Evolutionary conservation across 2,329 filamentous ascomycete species (phyloP), one percentile per base, ranked within the genome.

Genomic region (Apiospora malaysiana): DNA sequence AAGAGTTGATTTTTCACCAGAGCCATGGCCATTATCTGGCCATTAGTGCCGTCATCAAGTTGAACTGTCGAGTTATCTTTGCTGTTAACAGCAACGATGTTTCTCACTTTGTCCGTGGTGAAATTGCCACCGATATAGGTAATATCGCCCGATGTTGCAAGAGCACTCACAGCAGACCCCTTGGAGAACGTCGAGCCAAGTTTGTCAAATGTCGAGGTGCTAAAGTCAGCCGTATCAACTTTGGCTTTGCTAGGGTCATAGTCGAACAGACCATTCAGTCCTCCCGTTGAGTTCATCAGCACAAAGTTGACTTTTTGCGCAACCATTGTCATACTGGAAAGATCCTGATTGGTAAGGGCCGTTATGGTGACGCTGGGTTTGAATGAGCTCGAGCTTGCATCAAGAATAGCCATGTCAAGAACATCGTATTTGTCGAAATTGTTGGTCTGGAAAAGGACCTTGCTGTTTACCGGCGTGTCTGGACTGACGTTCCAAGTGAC

Each of bases 381-480:
- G 85, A 98, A 98, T 25, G 87, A 88, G 73, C 84, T 85, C 12
- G 89, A 91, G 69, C 88, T 90, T 69, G 91, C 91, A 78, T 98
- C 94, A 69, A 99, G 90, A 74, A 90, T 90, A 66, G 95, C 96
- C 74, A 92, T 92, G 82, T 94, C 97, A 71, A 99, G 91, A 75
- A 93, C 91, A 79, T 99, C 96, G 78, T 97, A 98, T 82, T 99
- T 99, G 85, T 98, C 95, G 80, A 92, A 97, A 79, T 97, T 89
- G 82, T 99, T 99, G 23, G 95, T 97, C 81, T 99, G 96, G 79
- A 89, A 97, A 9, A 98, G 83, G 0, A 88, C 87, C 0, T 86
- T 89, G 40, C 89, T 81, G 79, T 68, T 83, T 75, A 76, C 81
- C 78, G 70, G 82, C 77, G 78, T 85, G 14, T 73, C 77, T 75